Evolutionary conservation across 1,284 basidiomycete genomes (phyloP).

Genomic region (Phaffia rhodozyma): DNA sequence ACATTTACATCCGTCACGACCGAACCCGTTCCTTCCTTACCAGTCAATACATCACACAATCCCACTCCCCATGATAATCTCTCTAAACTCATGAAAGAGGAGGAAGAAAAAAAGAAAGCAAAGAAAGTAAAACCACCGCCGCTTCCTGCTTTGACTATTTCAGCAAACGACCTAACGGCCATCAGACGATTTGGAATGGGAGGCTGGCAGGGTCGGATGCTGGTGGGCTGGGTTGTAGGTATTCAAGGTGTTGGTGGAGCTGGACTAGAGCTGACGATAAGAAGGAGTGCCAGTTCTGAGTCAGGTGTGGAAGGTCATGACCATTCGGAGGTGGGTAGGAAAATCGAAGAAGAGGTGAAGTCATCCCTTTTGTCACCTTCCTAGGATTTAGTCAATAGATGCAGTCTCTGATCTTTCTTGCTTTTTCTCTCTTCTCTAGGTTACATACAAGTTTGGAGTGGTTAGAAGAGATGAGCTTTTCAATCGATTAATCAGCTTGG

Average conservation of each 20-base stretch:
- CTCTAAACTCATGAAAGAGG: neutral
- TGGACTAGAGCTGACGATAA: constrained; percentile 23
- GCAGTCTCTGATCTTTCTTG: neutral
- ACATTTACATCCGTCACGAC: constrained; percentile 22
- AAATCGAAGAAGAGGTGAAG: constrained; percentile 13
- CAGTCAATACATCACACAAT: neutral
- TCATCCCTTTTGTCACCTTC: too few relatives aligned
- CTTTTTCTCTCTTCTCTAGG: neutral
- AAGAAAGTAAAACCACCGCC: too few relatives aligned
- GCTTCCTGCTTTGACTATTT: constrained; percentile 13
- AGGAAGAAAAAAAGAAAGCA: neutral
- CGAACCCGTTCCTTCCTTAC: constrained; percentile 9
- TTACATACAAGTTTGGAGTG: constrained; percentile 15
- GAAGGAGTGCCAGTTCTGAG: neutral
- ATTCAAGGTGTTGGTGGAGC: constrained; percentile 24
- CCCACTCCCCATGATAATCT: neutral
- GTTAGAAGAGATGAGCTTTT: constrained; percentile 27
- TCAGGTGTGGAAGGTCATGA: neutral
- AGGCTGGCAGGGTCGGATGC: constrained; percentile 15
- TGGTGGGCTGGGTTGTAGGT: constrained; percentile 17
- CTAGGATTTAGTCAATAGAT: neutral
- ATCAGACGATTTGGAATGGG: constrained; percentile 22
- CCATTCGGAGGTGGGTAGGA: constrained; percentile 14
- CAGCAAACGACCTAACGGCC: constrained; percentile 22
- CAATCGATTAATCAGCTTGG: constrained; percentile 23